Evolutionary conservation across 2,329 filamentous ascomycete genomes (phyloP), one percentile per base, ranked within the genome.

Genomic region (Celoporthe dispersa): DNA sequence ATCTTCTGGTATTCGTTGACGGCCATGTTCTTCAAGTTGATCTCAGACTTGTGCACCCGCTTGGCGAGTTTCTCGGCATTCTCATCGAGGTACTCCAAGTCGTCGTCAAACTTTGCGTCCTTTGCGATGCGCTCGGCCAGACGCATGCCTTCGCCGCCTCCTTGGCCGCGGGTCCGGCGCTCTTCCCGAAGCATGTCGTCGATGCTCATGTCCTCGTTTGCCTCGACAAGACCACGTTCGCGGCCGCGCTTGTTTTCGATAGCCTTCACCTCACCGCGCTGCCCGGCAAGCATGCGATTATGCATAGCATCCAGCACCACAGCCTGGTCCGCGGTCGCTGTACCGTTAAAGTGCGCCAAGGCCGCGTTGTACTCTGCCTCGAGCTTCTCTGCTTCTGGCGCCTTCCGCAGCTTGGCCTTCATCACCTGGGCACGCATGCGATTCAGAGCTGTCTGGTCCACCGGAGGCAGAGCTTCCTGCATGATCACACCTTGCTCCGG

Each of bases 151-250:
- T 98, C 94, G 67, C 94, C 94, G 57, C 92, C 93, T 4, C 85
- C 84, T 76, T 93, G 90, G 22, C 91, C 91, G 70, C 90, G 91
- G 5, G 93, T 98, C 68, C 95, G 91, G 48, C 93, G 90, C 81
- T 99, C 96, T 80, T 98, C 94, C 37, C 94, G 90, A 25, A 99
- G 90, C 96, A 99, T 99, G 79, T 99, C 96, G 67, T 97, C 94
- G 71, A 99, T 92, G 39, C 85, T 91, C 94, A 99, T 98, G 75
- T 98, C 94, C 67, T 97, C 92, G 77, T 98, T 98, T 73, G 96
- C 94, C 75, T 93, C 89, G 7, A 99, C 92, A 9, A 90, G 86
- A 1, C 95, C 96, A 67, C 94, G 90, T 79, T 97, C 94, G 7
- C 89, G 87, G 2, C 94, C 95, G 63, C 94, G 89, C 77, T 92